phyloP scores from a whole-genome alignment of 1,284 basidiomycete species.

The Rhodotorula mucilaginosa region DNA sequence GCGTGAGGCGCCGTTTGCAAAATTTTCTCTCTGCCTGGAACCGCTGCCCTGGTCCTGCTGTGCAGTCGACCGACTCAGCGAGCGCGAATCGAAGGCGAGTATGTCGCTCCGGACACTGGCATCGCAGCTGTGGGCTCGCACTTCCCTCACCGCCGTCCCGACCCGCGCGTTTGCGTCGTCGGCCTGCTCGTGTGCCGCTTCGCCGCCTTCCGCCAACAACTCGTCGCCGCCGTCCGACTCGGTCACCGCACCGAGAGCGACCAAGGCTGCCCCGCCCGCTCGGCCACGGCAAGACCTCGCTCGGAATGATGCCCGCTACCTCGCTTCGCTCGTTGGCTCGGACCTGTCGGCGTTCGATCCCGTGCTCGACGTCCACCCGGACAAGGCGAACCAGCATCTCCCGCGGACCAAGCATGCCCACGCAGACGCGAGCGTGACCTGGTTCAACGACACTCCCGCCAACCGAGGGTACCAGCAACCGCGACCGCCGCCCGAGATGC shows the following conservation, averaged over 20 bases:
- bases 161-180: slow-evolving; percentile 3
- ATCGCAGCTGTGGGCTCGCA: neutral
- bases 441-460: slow-evolving; percentile 41
- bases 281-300: slow-evolving; percentile 25
- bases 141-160: neutral
- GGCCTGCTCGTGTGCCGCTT: slow-evolving; percentile 1
- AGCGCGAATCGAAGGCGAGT: too few relatives aligned
- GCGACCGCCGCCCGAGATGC: slow-evolving; percentile 6
- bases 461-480: slow-evolving; percentile 33
- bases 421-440: slow-evolving; percentile 38
- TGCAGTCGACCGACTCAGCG: too few relatives aligned
- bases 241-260: neutral
- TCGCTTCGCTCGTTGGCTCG: slow-evolving; percentile 15
- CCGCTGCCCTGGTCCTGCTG: too few relatives aligned
- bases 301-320: slow-evolving; percentile 18
- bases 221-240: neutral
- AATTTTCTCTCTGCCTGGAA: too few relatives aligned
- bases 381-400: slow-evolving; percentile 37
- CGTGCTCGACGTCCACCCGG: slow-evolving; percentile 46
- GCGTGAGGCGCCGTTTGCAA: too few relatives aligned
- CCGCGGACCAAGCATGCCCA: slow-evolving; percentile 6
- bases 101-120: neutral
- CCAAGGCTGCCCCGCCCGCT: neutral
- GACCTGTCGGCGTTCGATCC: slow-evolving; percentile 46
- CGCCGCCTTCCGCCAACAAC: neutral